Percentiles rank a stretch among this genome's conserved stretches.
These are phyloP conservation scores for Tolypocladium pustulatum DNA, from an alignment of 2,329 filamentous ascomycete genomes.

Conservation along the genomic window DNA sequence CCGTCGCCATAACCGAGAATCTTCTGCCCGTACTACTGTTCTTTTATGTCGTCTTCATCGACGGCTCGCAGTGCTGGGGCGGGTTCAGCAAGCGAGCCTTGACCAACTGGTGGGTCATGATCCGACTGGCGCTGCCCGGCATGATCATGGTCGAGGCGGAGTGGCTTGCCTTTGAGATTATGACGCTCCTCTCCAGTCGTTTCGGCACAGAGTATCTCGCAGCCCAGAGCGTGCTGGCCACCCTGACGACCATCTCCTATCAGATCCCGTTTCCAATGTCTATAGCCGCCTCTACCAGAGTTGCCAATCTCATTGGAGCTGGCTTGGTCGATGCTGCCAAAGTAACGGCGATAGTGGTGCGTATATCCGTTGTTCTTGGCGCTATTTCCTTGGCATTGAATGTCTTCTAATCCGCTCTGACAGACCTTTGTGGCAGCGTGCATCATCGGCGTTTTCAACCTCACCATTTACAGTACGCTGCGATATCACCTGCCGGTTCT, in stretches of 20 bases:
- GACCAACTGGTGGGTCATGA: conserved; percentile 70
- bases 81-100: conserved; percentile 64
- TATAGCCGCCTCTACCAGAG: conserved; percentile 77
- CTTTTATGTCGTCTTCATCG: conserved; percentile 64
- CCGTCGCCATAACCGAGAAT: conserved; percentile 68
- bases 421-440: conserved; percentile 51
- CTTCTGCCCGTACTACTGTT: conserved; percentile 69
- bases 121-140: conserved; percentile 76
- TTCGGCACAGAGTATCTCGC: conserved; percentile 73
- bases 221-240: conserved; percentile 77
- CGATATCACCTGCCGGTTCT: conserved; percentile 66
- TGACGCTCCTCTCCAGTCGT: conserved; percentile 73
- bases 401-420: not conserved
- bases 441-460: conserved; percentile 69
- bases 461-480: conserved; percentile 56
- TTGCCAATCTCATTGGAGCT: conserved; percentile 88
- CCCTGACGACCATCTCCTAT: conserved; percentile 69
- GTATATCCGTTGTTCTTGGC: conserved; percentile 13
- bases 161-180: conserved; percentile 83
- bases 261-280: conserved; percentile 88
- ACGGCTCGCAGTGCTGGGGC: conserved; percentile 73
- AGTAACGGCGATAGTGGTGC: conserved; percentile 65
- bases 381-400: not conserved
- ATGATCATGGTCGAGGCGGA: conserved; percentile 93
- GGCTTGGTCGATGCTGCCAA: conserved; percentile 71